phyloP scores from a whole-genome alignment of 2,329 filamentous ascomycete species.

The Colletotrichum salicis region DNA sequence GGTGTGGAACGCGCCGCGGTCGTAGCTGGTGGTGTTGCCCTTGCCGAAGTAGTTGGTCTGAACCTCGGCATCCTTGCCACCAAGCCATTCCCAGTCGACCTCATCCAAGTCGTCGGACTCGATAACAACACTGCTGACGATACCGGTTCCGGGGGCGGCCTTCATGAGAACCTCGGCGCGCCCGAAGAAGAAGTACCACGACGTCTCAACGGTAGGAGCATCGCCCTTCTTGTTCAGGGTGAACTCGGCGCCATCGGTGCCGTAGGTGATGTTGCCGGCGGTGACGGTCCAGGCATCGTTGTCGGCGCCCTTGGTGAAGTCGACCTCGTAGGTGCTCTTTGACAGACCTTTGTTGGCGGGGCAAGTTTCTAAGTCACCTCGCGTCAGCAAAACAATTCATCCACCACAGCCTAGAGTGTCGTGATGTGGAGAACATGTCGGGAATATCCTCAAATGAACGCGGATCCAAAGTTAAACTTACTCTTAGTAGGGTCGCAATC shows the following conservation, averaged over 20 bases:
- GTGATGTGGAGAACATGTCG: background rate
- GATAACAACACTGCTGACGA: constrained; percentile 80
- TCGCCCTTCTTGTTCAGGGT: constrained; percentile 69
- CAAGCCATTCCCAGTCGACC: constrained; percentile 88
- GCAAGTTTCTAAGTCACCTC: constrained; percentile 53
- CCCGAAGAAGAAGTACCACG: constrained; percentile 90
- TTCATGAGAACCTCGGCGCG: constrained; percentile 73
- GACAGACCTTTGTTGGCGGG: constrained; percentile 73
- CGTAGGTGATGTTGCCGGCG: constrained; percentile 41
- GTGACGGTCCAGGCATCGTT: constrained; percentile 45
- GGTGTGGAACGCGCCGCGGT: constrained; percentile 69
- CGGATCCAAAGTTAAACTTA: constrained; percentile 2
- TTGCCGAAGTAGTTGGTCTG: constrained; percentile 88
- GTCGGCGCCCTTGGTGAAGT: constrained; percentile 73
- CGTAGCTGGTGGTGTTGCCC: constrained; percentile 72
- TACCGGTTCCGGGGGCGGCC: constrained; percentile 58
- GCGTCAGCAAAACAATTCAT: background rate
- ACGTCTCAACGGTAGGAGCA: constrained; percentile 71
- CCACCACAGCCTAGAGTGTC: background rate
- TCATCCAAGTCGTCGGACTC: constrained; percentile 83
- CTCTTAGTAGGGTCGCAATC: constrained; percentile 35
- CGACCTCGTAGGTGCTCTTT: constrained; percentile 60
- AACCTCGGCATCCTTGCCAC: constrained; percentile 73
- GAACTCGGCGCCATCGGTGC: constrained; percentile 45
- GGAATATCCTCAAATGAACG: background rate